Percentiles rank a stretch among this genome's conserved stretches.
phyloP scores from a whole-genome alignment of 1,284 basidiomycete species.

The Ustanciosporium gigantosporum region DNA sequence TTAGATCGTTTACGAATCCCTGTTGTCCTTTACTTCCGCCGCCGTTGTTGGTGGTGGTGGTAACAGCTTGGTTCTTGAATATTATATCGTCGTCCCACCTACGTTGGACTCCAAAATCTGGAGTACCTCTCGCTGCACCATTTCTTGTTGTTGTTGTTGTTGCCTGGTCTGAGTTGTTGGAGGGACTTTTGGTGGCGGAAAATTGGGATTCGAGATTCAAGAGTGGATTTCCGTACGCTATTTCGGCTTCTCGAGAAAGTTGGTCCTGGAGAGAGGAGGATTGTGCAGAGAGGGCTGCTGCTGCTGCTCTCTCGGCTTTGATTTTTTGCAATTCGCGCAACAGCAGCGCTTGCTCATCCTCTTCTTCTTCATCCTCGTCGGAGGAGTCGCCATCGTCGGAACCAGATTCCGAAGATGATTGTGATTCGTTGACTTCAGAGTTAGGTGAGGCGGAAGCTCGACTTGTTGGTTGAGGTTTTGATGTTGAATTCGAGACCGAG shows the following conservation, averaged over 20 bases:
- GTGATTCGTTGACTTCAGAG: too few species aligned
- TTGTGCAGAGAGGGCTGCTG: slow-evolving; percentile 25
- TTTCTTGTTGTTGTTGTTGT: too few species aligned
- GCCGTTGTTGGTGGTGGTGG: slow-evolving; percentile 10
- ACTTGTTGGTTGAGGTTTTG: too few species aligned
- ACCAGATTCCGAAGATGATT: background rate
- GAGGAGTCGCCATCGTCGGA: background rate
- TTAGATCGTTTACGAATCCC: slow-evolving; percentile 57
- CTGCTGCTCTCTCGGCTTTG: slow-evolving; percentile 48
- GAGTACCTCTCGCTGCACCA: background rate
- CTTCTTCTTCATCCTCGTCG: slow-evolving; percentile 4
- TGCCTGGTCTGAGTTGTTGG: background rate
- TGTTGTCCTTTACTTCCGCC: slow-evolving; percentile 7
- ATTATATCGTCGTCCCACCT: slow-evolving; percentile 61
- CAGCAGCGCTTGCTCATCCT: slow-evolving; percentile 29
- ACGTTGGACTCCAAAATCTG: slow-evolving; percentile 37
- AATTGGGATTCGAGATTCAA: slow-evolving; percentile 45
- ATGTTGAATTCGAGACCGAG: too few species aligned
- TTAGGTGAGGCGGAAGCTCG: too few species aligned
- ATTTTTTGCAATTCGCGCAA: slow-evolving; percentile 56
- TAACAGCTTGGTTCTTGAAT: slow-evolving; percentile 58
- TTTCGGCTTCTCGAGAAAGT: slow-evolving; percentile 44
- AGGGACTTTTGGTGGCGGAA: background rate
- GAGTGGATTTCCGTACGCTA: slow-evolving; percentile 56
- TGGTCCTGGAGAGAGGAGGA: slow-evolving; percentile 5